These are phyloP conservation scores for Picea sitchensis DNA, from an alignment of 75 land plant species.

Conservation along the genomic window DNA sequence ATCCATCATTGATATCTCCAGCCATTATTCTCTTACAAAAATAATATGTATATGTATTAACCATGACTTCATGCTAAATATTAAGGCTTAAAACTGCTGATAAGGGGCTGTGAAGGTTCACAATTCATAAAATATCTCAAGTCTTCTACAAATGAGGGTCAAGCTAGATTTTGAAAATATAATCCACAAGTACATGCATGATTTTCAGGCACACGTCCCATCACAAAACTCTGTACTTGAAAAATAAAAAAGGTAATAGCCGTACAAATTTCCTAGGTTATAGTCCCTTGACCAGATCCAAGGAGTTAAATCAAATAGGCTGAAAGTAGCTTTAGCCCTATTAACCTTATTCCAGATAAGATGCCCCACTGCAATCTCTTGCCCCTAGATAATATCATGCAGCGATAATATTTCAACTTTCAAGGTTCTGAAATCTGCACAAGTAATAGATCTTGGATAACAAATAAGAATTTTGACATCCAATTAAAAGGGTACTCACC, in stretches of 20 bases:
- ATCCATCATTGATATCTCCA: no score
- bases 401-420: neutral
- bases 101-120: neutral
- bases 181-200: neutral
- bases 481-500: conserved; percentile 41
- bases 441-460: no score
- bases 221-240: conserved; percentile 2
- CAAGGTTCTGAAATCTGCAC: neutral
- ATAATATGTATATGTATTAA: no score
- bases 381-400: neutral
- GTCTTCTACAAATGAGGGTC: neutral
- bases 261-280: neutral
- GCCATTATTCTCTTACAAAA: no score
- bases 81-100: neutral
- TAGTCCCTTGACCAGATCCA: neutral
- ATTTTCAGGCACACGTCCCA: neutral
- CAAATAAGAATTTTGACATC: no score
- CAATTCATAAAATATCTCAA: neutral
- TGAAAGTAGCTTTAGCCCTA: neutral
- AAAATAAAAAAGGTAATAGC: no score
- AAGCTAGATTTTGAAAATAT: neutral
- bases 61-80: no score
- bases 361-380: neutral
- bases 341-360: neutral
- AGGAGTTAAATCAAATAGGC: neutral